Evolutionary conservation across 2,329 filamentous ascomycete species (phyloP).

Genomic region (Huntiella abstrusa): DNA sequence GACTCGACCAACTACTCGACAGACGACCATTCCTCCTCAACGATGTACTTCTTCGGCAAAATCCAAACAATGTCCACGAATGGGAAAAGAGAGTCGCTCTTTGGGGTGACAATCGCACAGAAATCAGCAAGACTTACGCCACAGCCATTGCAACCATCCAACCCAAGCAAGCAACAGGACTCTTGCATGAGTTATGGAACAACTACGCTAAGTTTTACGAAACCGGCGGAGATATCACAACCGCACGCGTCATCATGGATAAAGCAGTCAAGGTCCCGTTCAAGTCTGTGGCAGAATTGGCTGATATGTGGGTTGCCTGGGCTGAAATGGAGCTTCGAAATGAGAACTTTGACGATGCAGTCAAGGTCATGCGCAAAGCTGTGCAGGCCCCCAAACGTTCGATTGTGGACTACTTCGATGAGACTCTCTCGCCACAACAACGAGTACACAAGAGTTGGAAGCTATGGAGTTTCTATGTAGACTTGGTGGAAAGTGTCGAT

Average conservation of each 20-base stretch:
- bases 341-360: conserved; percentile 87
- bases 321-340: conserved; percentile 93
- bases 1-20: conserved; percentile 97
- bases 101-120: conserved; percentile 82
- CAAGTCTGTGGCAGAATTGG: conserved; percentile 90
- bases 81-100: conserved; percentile 95
- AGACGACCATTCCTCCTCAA: conserved; percentile 88
- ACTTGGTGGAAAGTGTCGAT: conserved; percentile 86
- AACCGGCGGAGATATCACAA: conserved; percentile 62
- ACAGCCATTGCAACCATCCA: conserved; percentile 83
- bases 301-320: conserved; percentile 98
- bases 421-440: conserved; percentile 82
- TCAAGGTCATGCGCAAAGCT: conserved; percentile 92
- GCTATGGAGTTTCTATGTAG: conserved; percentile 97
- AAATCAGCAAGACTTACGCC: conserved; percentile 87
- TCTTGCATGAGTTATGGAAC: conserved; percentile 87
- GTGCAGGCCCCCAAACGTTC: conserved; percentile 92
- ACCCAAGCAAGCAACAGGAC: conserved; percentile 82
- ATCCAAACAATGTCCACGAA: conserved; percentile 86
- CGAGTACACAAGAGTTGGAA: conserved; percentile 99
- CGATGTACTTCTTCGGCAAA: conserved; percentile 85
- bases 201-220: conserved; percentile 98
- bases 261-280: conserved; percentile 96
- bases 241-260: conserved; percentile 82
- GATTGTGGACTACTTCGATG: conserved; percentile 98